Evolutionary conservation across 306 rosid species (phyloP).

Genomic region (Dalbergia cochinchinensis): DNA sequence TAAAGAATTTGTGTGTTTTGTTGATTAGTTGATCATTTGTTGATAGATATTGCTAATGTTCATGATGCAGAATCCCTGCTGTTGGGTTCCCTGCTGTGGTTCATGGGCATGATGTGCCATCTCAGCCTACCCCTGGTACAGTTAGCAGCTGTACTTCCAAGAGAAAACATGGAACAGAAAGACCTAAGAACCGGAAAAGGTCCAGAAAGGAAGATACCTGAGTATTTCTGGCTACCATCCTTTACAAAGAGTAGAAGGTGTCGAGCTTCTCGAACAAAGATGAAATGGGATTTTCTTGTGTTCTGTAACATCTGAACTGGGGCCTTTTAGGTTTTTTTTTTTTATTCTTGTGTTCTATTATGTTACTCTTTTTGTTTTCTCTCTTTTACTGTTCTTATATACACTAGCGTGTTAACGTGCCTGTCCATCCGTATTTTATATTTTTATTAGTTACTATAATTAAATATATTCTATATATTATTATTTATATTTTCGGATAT

Average conservation of each 20-base stretch:
- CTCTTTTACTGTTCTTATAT: not conserved
- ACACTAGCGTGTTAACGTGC: not conserved
- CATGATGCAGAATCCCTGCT: conserved; percentile 94
- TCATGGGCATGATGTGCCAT: conserved; percentile 80
- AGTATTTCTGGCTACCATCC: conserved; percentile 43
- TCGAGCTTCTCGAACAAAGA: conserved; percentile 76
- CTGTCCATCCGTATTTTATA: too few species aligned
- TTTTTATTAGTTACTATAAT: too few species aligned
- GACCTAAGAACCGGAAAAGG: conserved; percentile 63
- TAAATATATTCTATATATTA: too few species aligned
- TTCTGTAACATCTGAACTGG: conserved; percentile 30
- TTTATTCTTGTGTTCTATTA: not conserved
- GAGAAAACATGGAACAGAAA: conserved; percentile 51
- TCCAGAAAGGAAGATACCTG: conserved; percentile 53
- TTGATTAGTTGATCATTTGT: conserved; percentile 16
- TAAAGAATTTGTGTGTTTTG: not conserved
- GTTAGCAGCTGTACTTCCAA: conserved; percentile 52
- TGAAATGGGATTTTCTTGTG: conserved; percentile 52
- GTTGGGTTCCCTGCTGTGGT: conserved; percentile 99
- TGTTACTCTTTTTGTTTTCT: not conserved
- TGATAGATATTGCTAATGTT: conserved; percentile 38
- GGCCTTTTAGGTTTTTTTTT: not conserved
- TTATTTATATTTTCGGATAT: too few species aligned
- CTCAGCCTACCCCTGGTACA: conserved; percentile 58
- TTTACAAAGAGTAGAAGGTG: conserved; percentile 71